phyloP scores from a whole-genome alignment of 2,329 filamentous ascomycete genomes.

The Blumeria hordei region DNA sequence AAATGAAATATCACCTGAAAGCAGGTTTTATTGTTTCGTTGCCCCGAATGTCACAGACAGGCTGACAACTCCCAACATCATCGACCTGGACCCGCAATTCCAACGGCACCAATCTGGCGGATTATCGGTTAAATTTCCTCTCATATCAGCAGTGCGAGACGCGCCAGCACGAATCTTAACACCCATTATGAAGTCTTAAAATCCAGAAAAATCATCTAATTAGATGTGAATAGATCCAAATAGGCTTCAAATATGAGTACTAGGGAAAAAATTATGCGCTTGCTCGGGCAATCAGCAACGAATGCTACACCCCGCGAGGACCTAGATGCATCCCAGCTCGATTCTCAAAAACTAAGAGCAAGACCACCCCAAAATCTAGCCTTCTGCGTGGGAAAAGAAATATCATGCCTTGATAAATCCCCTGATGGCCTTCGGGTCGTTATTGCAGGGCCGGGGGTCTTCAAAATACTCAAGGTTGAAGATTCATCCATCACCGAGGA shows the following conservation, averaged over 20 bases:
- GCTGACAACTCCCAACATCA: too few relatives aligned
- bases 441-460: conserved; percentile 32
- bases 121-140: too few relatives aligned
- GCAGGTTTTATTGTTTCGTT: too few relatives aligned
- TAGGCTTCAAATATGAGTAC: conserved; percentile 9
- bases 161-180: too few relatives aligned
- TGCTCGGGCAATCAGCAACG: conserved; percentile 10
- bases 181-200: too few relatives aligned
- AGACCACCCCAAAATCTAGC: conserved; percentile 28
- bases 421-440: conserved; percentile 30
- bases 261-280: conserved; percentile 13
- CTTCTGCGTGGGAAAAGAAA: conserved; percentile 26
- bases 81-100: too few relatives aligned
- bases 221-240: too few relatives aligned
- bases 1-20: too few relatives aligned
- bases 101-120: too few relatives aligned
- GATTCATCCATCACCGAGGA: conserved; percentile 27
- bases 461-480: conserved; percentile 31
- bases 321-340: conserved; percentile 7
- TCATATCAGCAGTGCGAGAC: too few relatives aligned
- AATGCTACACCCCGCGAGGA: conserved; percentile 5
- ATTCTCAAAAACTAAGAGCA: conserved; percentile 11
- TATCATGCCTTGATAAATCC: conserved; percentile 32
- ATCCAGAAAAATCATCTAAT: too few relatives aligned
- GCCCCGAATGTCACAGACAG: too few relatives aligned